phyloP scores from a whole-genome alignment of 2,329 filamentous ascomycete genomes.

The Arthroderma sp. region DNA sequence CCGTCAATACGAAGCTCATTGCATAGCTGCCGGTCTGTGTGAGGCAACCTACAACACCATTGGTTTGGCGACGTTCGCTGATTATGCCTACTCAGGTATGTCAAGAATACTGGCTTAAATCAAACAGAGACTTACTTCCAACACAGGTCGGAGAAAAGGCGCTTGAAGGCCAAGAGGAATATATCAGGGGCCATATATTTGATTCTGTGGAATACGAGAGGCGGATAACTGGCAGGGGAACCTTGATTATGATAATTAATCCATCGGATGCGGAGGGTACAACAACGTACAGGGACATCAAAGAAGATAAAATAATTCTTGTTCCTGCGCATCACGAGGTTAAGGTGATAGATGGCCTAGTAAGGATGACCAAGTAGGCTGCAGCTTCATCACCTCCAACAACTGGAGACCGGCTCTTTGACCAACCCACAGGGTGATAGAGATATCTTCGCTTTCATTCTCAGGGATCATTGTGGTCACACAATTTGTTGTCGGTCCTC shows the following conservation, averaged over 20 bases:
- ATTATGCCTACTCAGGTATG: too few species aligned
- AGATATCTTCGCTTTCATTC: not conserved
- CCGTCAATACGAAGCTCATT: too few species aligned
- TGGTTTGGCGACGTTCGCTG: too few species aligned
- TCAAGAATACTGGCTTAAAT: too few species aligned
- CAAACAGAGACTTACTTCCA: too few species aligned
- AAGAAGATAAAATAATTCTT: not conserved
- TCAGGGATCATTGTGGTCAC: not conserved
- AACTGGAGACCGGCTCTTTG: not conserved
- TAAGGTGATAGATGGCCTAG: not conserved
- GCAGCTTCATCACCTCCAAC: not conserved
- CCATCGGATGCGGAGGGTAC: not conserved
- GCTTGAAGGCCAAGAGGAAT: too few species aligned
- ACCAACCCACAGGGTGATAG: not conserved
- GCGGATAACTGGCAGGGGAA: not conserved
- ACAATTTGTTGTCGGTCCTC: not conserved
- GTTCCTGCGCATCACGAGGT: not conserved
- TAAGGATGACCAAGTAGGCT: not conserved
- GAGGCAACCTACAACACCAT: too few species aligned
- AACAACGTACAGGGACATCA: not conserved
- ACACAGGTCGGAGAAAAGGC: too few species aligned
- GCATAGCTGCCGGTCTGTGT: too few species aligned
- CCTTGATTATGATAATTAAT: not conserved
- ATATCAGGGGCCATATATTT: not conserved
- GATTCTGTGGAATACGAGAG: not conserved